phyloP scores from a whole-genome alignment of 2,329 filamentous ascomycete genomes.

The Arthrobotrys musiformis region DNA sequence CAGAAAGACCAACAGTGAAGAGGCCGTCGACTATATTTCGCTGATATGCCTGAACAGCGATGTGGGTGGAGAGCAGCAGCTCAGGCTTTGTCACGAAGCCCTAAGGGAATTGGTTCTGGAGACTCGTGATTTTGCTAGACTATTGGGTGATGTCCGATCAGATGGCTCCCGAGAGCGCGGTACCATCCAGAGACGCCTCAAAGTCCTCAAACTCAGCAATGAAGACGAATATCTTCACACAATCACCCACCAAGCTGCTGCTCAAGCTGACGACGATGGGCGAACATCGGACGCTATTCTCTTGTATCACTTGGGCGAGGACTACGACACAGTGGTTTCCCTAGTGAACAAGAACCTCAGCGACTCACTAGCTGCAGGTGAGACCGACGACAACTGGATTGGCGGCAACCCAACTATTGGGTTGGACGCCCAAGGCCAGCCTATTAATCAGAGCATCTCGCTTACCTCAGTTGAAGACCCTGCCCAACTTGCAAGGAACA shows the following conservation, averaged over 20 bases:
- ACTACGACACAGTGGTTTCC: conserved; percentile 91
- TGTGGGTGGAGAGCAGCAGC: conserved; percentile 78
- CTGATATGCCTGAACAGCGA: conserved; percentile 93
- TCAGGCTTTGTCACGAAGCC: conserved; percentile 87
- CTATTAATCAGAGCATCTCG: conserved; percentile 66
- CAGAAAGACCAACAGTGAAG: conserved; percentile 85
- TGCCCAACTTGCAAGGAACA: conserved; percentile 71
- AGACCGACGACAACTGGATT: conserved; percentile 82
- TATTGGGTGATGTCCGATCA: conserved; percentile 88
- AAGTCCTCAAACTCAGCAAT: conserved; percentile 80
- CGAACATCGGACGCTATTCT: conserved; percentile 92
- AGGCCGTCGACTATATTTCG: conserved; percentile 91
- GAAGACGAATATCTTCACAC: conserved; percentile 86
- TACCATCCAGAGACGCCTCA: conserved; percentile 84
- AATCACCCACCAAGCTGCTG: conserved; percentile 92
- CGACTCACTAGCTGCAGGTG: conserved; percentile 84
- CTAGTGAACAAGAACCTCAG: conserved; percentile 91
- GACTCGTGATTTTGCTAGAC: conserved; percentile 91
- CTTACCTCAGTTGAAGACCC: conserved; percentile 76
- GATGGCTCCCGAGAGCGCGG: conserved; percentile 88
- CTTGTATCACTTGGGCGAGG: conserved; percentile 90
- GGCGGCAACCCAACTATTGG: conserved; percentile 69
- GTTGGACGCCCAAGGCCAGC: conserved; percentile 58
- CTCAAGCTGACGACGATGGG: conserved; percentile 92
- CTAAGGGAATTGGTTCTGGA: conserved; percentile 95